Evolutionary conservation across 1,284 basidiomycete genomes (phyloP).

Genomic region (Cutaneotrichosporon cavernicola): DNA sequence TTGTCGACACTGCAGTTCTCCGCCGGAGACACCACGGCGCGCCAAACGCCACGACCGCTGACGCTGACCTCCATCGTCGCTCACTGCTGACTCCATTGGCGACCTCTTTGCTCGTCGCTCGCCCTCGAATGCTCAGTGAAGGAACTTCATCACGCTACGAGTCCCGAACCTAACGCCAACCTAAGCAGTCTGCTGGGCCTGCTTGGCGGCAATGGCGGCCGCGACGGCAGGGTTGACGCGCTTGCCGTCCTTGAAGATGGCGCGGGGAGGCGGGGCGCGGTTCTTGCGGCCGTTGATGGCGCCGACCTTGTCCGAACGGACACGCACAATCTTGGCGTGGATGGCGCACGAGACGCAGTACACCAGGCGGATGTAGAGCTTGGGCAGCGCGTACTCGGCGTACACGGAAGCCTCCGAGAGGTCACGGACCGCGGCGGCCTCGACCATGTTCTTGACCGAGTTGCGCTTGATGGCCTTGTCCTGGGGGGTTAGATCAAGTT

Average conservation of each 20-base stretch:
- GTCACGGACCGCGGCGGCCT: conserved; percentile 96
- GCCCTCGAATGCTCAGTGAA: conserved; percentile 9
- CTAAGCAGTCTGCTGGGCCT: conserved; percentile 25
- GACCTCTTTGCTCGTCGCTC: not conserved
- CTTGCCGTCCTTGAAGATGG: conserved; percentile 98
- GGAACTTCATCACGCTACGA: conserved; percentile 28
- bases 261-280: conserved; percentile 90
- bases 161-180: conserved; percentile 10
- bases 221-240: conserved; percentile 74
- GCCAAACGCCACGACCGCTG: not conserved
- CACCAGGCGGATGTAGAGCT: conserved; percentile 98
- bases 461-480: conserved; percentile 99
- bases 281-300: conserved; percentile 70
- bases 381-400: conserved; percentile 94
- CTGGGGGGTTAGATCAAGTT: conserved; percentile 48
- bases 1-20: no score
- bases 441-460: conserved; percentile 99
- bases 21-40: no score
- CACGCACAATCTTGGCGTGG: conserved; percentile 97
- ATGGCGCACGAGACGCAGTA: conserved; percentile 99
- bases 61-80: not conserved
- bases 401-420: conserved; percentile 96
- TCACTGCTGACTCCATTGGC: not conserved
- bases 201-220: conserved; percentile 60
- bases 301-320: conserved; percentile 80